A percentile compares a stretch with the other conserved stretches of the same genome.
These are phyloP conservation scores for Cercophora scortea DNA, from an alignment of 495 filamentous ascomycete genomes.

Conservation along the genomic window DNA sequence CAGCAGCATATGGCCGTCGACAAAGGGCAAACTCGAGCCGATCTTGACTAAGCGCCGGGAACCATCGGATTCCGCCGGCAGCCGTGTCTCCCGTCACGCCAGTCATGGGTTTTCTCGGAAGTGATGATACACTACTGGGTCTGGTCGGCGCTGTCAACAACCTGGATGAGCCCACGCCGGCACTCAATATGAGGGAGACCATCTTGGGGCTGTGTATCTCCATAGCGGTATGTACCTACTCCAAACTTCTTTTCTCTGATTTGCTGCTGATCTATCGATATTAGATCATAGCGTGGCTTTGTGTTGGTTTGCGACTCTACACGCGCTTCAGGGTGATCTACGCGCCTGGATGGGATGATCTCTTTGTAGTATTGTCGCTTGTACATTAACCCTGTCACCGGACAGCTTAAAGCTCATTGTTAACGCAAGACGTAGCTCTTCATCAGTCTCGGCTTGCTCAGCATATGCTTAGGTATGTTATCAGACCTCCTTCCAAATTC, in stretches of 20 bases:
- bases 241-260: not conserved
- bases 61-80: no score
- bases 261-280: not conserved
- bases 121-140: constrained; percentile 4
- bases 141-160: constrained; percentile 11
- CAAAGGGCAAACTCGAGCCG: no score
- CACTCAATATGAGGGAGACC: constrained; percentile 13
- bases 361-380: constrained; percentile 23
- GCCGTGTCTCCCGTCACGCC: no score
- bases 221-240: constrained; percentile 11
- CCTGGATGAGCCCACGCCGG: constrained; percentile 16
- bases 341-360: constrained; percentile 25
- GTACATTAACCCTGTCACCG: constrained; percentile 3
- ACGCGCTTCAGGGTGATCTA: constrained; percentile 15
- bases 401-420: not conserved
- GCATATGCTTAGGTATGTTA: constrained; percentile 7
- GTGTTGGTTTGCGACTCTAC: constrained; percentile 20
- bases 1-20: no score
- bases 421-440: not conserved
- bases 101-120: not conserved
- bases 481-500: no score
- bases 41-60: no score
- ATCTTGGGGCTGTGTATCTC: constrained; percentile 20
- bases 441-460: constrained; percentile 4
- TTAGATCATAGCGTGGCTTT: constrained; percentile 17